Evolutionary conservation across 148 eudicot species (phyloP).

Genomic region (Cornus florida): DNA sequence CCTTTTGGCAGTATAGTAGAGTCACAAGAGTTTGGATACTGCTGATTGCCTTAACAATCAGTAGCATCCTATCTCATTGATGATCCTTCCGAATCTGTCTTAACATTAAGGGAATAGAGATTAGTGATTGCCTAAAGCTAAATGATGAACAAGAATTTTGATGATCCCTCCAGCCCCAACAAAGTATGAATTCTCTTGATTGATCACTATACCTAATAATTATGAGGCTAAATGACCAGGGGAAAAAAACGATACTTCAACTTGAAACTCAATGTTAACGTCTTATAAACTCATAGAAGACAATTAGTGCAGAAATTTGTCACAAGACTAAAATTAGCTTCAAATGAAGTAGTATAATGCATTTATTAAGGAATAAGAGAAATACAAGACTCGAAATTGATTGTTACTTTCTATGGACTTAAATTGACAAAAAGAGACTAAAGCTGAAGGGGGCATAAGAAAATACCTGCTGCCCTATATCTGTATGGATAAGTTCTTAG

Average conservation of each 20-base stretch:
- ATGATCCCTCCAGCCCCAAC: neutral
- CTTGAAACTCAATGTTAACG: neutral
- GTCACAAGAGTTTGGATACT: too few relatives aligned
- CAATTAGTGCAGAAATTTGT: neutral
- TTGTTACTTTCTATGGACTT: neutral
- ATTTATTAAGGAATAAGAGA: neutral
- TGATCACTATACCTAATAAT: neutral
- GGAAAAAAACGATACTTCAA: too few relatives aligned
- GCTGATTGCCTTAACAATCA: too few relatives aligned
- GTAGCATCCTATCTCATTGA: neutral
- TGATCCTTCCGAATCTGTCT: neutral
- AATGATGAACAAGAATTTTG: neutral
- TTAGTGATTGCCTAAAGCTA: neutral
- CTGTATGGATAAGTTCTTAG: constrained; percentile 49
- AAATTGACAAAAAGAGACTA: neutral
- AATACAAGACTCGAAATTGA: neutral
- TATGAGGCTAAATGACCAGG: neutral
- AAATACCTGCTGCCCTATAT: constrained; percentile 50
- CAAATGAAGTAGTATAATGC: neutral
- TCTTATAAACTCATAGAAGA: neutral
- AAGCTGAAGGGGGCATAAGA: neutral
- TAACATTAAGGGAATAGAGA: neutral
- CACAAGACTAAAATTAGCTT: neutral
- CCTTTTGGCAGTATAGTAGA: too few relatives aligned
- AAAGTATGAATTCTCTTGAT: neutral